Conservation (phyloP, 164 flowering plant genomes). For the Taxillus chinensis region DNA sequence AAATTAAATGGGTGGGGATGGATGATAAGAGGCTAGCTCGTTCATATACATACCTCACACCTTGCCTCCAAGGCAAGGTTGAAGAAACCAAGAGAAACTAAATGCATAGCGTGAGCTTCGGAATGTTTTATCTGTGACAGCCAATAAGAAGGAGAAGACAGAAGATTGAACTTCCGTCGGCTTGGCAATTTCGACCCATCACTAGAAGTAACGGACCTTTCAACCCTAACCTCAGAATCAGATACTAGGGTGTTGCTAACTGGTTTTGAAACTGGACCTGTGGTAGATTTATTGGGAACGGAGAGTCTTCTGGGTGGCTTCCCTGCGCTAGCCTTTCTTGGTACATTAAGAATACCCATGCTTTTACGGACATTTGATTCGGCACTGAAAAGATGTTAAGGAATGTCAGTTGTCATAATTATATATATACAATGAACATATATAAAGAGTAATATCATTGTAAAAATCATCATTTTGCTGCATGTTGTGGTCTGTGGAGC, state of each 20-base stretch:
- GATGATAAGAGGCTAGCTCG: too few species aligned
- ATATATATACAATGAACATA: too few species aligned
- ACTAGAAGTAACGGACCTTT: slow-evolving; percentile 20
- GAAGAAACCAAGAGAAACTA: slow-evolving; percentile 82
- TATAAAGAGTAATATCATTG: too few species aligned
- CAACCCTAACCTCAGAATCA: slow-evolving; percentile 46
- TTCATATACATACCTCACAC: slow-evolving; percentile 67
- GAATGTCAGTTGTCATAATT: too few species aligned
- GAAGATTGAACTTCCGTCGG: slow-evolving; percentile 36
- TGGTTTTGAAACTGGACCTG: slow-evolving; percentile 35
- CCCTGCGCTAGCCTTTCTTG: slow-evolving; percentile 61
- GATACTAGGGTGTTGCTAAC: slow-evolving; percentile 45
- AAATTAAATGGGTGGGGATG: too few species aligned
- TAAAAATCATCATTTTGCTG: too few species aligned
- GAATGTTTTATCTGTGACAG: slow-evolving; percentile 72
- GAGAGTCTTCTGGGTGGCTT: slow-evolving; percentile 91
- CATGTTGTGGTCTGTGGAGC: too few species aligned
- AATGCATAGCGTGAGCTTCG: slow-evolving; percentile 75
- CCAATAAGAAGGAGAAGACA: slow-evolving; percentile 80
- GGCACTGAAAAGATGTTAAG: too few species aligned
- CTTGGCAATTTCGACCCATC: slow-evolving; percentile 38
- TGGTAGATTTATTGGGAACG: slow-evolving; percentile 53
- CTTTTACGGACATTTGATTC: slow-evolving; percentile 64
- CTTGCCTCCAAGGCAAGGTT: slow-evolving; percentile 86
- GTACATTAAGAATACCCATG: slow-evolving; percentile 58